Evolutionary conservation across 129 eudicot species (phyloP).

Genomic region (Centrapalus pauciflorus): DNA sequence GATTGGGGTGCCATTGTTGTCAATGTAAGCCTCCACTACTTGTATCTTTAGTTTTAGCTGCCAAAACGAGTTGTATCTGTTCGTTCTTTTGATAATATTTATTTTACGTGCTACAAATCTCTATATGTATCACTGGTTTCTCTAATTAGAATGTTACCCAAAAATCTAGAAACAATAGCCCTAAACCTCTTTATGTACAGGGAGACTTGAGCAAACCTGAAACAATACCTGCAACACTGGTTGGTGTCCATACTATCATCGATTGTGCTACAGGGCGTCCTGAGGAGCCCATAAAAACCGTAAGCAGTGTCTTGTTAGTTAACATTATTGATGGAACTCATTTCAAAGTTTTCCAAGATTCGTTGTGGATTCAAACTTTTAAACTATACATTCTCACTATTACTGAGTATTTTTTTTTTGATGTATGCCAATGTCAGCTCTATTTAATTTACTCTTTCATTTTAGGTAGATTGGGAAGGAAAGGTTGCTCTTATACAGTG

Average conservation of each 20-base stretch:
- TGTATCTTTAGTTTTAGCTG: neutral
- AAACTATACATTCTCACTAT: too few species aligned
- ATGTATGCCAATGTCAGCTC: constrained; percentile 2
- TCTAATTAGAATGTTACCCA: too few species aligned
- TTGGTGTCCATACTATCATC: constrained; percentile 88
- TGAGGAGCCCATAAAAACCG: constrained; percentile 97
- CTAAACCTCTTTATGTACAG: constrained; percentile 42
- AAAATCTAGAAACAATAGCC: neutral
- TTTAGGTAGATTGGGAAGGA: constrained; percentile 99
- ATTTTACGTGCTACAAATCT: neutral
- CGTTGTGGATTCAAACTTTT: neutral
- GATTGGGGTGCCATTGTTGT: constrained; percentile 99
- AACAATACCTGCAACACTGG: constrained; percentile 91
- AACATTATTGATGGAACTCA: neutral
- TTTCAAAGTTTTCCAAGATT: neutral
- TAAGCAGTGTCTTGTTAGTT: constrained; percentile 26
- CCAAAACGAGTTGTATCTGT: neutral
- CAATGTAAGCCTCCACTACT: constrained; percentile 43
- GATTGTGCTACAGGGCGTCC: constrained; percentile 99
- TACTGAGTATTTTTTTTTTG: too few species aligned
- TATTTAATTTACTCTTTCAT: constrained; percentile 24
- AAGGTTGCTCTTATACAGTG: constrained; percentile 99
- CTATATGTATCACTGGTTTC: neutral
- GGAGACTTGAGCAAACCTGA: constrained; percentile 94
- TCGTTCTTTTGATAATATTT: neutral